These are phyloP conservation scores for Bipolaris sorokiniana DNA, from an alignment of 2,329 filamentous ascomycete species.

Conservation along the genomic window DNA sequence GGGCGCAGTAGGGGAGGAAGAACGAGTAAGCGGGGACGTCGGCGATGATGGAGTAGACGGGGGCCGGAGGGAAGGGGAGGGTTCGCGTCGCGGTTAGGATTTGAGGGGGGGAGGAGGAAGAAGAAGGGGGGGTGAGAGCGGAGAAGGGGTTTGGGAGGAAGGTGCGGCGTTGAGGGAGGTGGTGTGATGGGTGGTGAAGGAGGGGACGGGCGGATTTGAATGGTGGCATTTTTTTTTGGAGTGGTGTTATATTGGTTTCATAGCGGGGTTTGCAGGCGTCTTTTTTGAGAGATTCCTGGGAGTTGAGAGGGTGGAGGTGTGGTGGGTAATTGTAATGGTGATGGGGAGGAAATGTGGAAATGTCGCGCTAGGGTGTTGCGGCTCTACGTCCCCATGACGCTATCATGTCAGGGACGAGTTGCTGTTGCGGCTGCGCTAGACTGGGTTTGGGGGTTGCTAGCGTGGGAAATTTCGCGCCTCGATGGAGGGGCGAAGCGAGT, in stretches of 20 bases:
- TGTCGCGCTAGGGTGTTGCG: slow-evolving; percentile 29
- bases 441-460: slow-evolving; percentile 6
- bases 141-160: slow-evolving; percentile 55
- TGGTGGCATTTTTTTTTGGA: slow-evolving; percentile 43
- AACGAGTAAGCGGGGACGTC: slow-evolving; percentile 79
- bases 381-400: slow-evolving; percentile 25
- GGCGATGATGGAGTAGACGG: slow-evolving; percentile 84
- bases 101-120: slow-evolving; percentile 57
- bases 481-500: slow-evolving; percentile 4
- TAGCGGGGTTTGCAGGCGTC: slow-evolving; percentile 10
- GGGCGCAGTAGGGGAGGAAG: slow-evolving; percentile 92
- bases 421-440: slow-evolving; percentile 12
- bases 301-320: background rate
- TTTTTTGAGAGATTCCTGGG: background rate
- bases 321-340: slow-evolving; percentile 6
- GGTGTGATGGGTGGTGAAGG: slow-evolving; percentile 12
- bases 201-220: slow-evolving; percentile 46
- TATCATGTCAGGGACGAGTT: slow-evolving; percentile 26
- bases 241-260: slow-evolving; percentile 24
- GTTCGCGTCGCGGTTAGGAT: slow-evolving; percentile 74
- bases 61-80: slow-evolving; percentile 72
- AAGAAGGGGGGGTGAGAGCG: slow-evolving; percentile 33
- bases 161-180: slow-evolving; percentile 42
- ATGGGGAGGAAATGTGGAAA: slow-evolving; percentile 7
- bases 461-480: slow-evolving; percentile 22